Evolutionary conservation across 208 protist species (phyloP), one percentile per base, ranked within the genome.

Genomic region (Leishmania major): DNA sequence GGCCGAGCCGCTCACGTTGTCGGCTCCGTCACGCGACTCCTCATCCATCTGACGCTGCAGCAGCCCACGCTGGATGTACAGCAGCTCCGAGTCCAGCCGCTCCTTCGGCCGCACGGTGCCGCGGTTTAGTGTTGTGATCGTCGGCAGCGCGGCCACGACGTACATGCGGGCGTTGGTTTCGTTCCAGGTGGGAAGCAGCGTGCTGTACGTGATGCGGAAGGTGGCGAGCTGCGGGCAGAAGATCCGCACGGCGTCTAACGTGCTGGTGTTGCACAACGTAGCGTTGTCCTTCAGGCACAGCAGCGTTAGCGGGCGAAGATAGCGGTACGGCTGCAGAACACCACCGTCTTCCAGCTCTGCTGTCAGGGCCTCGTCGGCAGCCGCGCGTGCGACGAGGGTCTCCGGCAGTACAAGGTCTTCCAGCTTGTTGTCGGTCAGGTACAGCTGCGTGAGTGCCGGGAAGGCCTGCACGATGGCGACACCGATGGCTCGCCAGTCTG

Each of bases 51-150:
- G 77, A 37, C 84, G 88, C 77, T 87, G 75, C 47, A 90, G 91
- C 28, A 96, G 70, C 3, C 95, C 95, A 67, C 95, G 92, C 75
- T 98, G 95, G 1, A 98, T 79, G 83, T 98, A 98, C 81, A 96
- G 94, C 40, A 98, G 74, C 80, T 98, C 93, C 72, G 93, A 95
- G 79, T 96, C 95, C 1, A 94, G 78, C 15, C 93, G 90, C 70
- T 98, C 95, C 81, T 96, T 98, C 66, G 84, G 77, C 31, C 95
- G 91, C 66, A 98, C 92, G 31, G 91, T 84, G 45, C 92, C 92
- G 25, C 93, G 87, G 75, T 98, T 98, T 1, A 98, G 88, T 40
- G 91, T 84, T 6, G 88, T 88, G 49, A 98, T 88, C 28, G 86
- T 90, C 10, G 95, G 95, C 71, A 98, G 77, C 28, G 93, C 91